Evolutionary conservation across 75 land plant genomes (phyloP).

Genomic region (Pinus taeda): DNA sequence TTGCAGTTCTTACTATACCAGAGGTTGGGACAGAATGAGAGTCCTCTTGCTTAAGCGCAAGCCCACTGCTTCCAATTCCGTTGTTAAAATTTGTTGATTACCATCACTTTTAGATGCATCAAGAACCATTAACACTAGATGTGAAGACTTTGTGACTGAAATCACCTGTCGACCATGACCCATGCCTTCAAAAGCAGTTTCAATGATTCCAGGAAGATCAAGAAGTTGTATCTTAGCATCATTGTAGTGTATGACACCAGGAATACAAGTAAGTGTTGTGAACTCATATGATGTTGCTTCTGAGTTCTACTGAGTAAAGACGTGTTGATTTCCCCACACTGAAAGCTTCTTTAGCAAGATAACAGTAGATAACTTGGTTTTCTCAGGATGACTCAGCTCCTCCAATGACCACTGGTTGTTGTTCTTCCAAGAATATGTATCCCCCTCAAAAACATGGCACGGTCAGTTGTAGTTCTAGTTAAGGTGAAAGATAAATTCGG

Average conservation of each 20-base stretch:
- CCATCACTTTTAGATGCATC: slow-evolving; percentile 99
- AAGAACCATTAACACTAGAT: no score
- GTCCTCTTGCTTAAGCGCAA: slow-evolving; percentile 95
- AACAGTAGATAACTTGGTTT: no score
- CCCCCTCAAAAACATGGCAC: no score
- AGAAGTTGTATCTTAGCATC: slow-evolving; percentile 98
- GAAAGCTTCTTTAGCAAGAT: no score
- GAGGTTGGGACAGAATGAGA: no score
- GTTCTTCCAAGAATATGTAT: no score
- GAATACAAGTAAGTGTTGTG: no score
- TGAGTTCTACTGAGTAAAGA: slow-evolving; percentile 92
- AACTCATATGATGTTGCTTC: slow-evolving; percentile 99
- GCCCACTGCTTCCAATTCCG: slow-evolving; percentile 96
- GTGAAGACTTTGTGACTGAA: not conserved
- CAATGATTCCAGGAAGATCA: slow-evolving; percentile 99
- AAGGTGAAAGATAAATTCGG: no score
- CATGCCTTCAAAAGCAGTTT: slow-evolving; percentile 99
- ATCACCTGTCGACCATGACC: slow-evolving; percentile 97
- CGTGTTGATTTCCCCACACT: slow-evolving; percentile 99
- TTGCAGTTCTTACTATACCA: no score
- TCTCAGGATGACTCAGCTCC: no score
- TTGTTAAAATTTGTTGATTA: slow-evolving; percentile 91
- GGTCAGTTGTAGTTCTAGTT: no score
- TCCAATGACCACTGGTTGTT: no score
- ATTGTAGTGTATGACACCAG: slow-evolving; percentile 95